Evolutionary conservation across 1,284 basidiomycete species (phyloP), one percentile per base, ranked within the genome.

Genomic region (Boletus sp.): DNA sequence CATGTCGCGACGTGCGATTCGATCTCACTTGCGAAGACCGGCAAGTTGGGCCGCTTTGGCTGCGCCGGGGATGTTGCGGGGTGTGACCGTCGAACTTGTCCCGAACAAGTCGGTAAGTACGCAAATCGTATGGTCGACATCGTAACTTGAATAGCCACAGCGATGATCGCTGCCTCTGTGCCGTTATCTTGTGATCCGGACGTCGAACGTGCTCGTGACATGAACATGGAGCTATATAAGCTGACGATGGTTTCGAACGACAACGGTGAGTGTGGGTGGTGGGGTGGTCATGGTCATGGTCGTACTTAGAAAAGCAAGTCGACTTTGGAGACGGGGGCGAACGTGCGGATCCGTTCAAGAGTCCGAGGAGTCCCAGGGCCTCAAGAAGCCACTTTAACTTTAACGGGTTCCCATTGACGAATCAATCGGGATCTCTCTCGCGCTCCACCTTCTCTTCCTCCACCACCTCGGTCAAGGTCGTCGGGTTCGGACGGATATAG

Each of bases 301-400:
- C 24, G 29, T 31, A 9, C 29, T 9, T n/a, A 29, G 16, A 49
- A 48, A 48, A 22, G 20, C 29, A 16, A 51, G 7, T 49, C 46
- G n/a, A 31, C 13, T 24, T 24, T 3, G 31, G 22, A 33, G n/a
- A 27, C 44, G 24, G 16, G 46, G 20, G 18, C 18, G 29, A 20
- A 18, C 22, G n/a, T 20, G 46, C 24, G 55, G 55, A 55, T 55
- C 53, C 8, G 3, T 27, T 54, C 53, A 42, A 42, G 53, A 57
- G 18, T 55, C 53, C 53, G 53, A 55, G 55, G 53, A 41, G 35
- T 39, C 7, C 27, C 41, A 22, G 11, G 41, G 41, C 20, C 6
- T 20, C 2, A 42, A 22, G 22, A 22, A 12, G 41, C 11, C 41
- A 22, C 41, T 22, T 20, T 11, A n/a, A 20, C 18, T 35, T 16